Evolutionary conservation across 257 asterid genomes (phyloP), one percentile per base, ranked within the genome.

Genomic region (Solanum chiquidenum): DNA sequence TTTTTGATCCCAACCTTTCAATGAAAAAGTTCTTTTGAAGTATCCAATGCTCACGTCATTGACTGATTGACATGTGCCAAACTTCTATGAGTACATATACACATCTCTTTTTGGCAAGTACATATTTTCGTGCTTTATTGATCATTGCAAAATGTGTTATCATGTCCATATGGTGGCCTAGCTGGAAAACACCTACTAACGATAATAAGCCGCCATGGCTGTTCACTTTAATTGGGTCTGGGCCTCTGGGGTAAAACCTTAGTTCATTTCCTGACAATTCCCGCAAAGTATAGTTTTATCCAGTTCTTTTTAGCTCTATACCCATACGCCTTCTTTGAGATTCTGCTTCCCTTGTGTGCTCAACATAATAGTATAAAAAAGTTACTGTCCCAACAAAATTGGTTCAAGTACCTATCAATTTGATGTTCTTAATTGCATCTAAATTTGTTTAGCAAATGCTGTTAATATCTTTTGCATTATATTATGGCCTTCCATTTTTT

Each of bases 401-500:
- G 79, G 82, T 86, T 49, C 83, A 20, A 69, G 33, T 86, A 37
- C 71, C 71, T 69, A 29, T 44, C 34, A 25, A 38, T 33, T 58
- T 46, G 77, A 44, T 69, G n/a, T 44, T 33, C 58, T 31, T 35
- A 86, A 49, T 55, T 73, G 29, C 85, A 52, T 74, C 37, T 55
- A 31, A 46, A 33, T 49, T 25, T 86, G 85, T 35, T 52, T 35
- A 69, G 66, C 66, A 88, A 72, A 55, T 20, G 46, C 86, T n/a
- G 49, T 20, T 18, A 83, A 64, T 58, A 58, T 58, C 66, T 58
- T 58, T 46, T 80, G 60, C 44, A 52, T 80, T 27, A 64, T 87
- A 49, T 37, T 21, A 20, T 69, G 79, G 87, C 69, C 89, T 29
- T 86, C 83, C 77, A 29, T 68, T 90, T 49, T 90, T 75, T 49